Evolutionary conservation across 305 asterid genomes (phyloP).

Genomic region (Petunia hybrid): DNA sequence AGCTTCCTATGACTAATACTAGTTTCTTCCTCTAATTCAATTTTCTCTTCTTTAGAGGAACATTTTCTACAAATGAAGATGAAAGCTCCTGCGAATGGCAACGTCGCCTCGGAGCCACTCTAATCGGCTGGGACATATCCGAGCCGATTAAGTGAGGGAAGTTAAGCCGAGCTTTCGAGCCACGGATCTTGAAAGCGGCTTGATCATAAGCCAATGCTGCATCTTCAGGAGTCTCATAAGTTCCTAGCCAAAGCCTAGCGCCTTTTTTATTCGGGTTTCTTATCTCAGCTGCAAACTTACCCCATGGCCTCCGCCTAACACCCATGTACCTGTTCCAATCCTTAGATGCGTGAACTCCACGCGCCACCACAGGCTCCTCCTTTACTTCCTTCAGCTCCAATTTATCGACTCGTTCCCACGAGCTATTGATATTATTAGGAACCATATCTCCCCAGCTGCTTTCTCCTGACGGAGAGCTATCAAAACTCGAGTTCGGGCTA

Average conservation of each 20-base stretch:
- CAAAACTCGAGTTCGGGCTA: neutral
- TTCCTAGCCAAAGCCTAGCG: slow-evolving; percentile 35
- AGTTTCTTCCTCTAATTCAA: neutral
- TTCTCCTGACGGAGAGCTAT: neutral
- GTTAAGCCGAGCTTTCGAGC: slow-evolving; percentile 34
- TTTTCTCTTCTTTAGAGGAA: slow-evolving; percentile 1
- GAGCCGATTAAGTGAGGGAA: slow-evolving; percentile 37
- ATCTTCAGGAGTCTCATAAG: slow-evolving; percentile 38
- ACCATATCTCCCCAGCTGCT: neutral
- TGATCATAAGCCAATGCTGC: slow-evolving; percentile 43
- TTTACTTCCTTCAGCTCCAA: neutral
- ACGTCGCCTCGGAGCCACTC: slow-evolving; percentile 31
- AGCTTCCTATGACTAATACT: neutral
- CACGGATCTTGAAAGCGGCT: slow-evolving; percentile 35
- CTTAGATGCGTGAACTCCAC: neutral
- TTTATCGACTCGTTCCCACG: neutral
- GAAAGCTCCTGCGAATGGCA: neutral
- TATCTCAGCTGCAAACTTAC: slow-evolving; percentile 37
- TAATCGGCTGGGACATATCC: neutral
- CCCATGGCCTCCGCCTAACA: slow-evolving; percentile 45
- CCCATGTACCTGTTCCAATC: slow-evolving; percentile 38
- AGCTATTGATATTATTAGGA: neutral
- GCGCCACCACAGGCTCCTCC: neutral
- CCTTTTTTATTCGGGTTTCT: slow-evolving; percentile 34
- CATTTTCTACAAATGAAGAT: neutral